phyloP scores from a whole-genome alignment of 108 stramenopile species.

The Fragilaria radians region DNA sequence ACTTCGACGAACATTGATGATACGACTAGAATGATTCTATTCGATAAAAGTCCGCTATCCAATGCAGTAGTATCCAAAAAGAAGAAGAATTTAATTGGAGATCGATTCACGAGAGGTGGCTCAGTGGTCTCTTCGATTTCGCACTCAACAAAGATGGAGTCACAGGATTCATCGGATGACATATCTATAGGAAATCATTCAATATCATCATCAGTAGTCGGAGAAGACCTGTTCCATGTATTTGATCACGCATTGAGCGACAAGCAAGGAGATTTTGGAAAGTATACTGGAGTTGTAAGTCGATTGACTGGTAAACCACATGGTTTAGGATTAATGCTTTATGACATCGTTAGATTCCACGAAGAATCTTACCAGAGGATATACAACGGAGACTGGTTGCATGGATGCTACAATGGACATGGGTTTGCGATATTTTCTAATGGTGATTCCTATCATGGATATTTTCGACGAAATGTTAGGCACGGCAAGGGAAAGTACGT shows the following conservation, averaged over 20 bases:
- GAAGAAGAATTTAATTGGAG: too few relatives aligned
- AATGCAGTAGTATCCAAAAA: too few relatives aligned
- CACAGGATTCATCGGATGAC: too few relatives aligned
- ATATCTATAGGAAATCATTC: background rate
- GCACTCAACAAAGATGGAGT: too few relatives aligned
- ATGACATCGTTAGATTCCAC: too few relatives aligned
- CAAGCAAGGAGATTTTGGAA: background rate
- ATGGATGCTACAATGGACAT: background rate
- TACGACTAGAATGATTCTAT: too few relatives aligned
- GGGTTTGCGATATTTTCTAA: background rate
- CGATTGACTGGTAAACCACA: background rate
- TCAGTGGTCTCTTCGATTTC: too few relatives aligned
- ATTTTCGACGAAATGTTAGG: conserved; percentile 8
- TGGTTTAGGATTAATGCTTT: conserved; percentile 1
- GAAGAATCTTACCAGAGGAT: too few relatives aligned
- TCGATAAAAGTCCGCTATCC: too few relatives aligned
- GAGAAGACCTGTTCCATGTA: background rate
- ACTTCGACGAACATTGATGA: too few relatives aligned
- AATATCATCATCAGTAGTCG: background rate
- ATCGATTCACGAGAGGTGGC: too few relatives aligned
- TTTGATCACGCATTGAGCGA: background rate
- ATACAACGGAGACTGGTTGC: conserved; percentile 3
- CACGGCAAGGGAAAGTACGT: conserved; percentile 15
- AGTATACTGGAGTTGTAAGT: background rate
- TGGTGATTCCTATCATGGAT: conserved; percentile 1